phyloP scores from a whole-genome alignment of 23 red algal species.

The Gracilaria gracilis region DNA sequence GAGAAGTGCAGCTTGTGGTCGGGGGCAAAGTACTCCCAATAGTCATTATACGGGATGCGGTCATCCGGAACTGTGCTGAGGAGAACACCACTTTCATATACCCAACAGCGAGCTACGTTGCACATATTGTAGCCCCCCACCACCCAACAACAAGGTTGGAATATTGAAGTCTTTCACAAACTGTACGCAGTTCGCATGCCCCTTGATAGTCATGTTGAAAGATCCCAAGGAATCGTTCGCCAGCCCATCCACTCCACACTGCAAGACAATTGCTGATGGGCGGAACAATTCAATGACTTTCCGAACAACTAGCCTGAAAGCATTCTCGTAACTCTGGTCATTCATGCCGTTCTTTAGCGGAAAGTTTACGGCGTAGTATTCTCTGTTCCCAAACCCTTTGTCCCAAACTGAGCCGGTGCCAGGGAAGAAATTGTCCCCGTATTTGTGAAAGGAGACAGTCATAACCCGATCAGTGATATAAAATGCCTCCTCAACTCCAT shows the following conservation, averaged over 20 bases:
- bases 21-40: constrained; percentile 76
- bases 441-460: constrained; percentile 81
- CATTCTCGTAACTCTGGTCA: constrained; percentile 56
- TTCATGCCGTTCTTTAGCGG: constrained; percentile 74
- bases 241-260: constrained; percentile 73
- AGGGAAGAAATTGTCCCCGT: constrained; percentile 72
- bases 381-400: constrained; percentile 46
- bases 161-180: constrained; percentile 60
- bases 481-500: constrained; percentile 81
- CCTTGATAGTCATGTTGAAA: constrained; percentile 71
- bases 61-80: constrained; percentile 43
- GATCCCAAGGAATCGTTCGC: constrained; percentile 51
- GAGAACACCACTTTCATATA: constrained; percentile 60
- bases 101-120: constrained; percentile 78
- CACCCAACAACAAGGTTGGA: constrained; percentile 72
- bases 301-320: constrained; percentile 42
- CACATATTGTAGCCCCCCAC: constrained; percentile 81
- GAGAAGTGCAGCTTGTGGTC: constrained; percentile 61
- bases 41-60: constrained; percentile 74
- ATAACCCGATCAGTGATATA: constrained; percentile 74
- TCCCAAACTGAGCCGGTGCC: constrained; percentile 65
- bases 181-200: constrained; percentile 60
- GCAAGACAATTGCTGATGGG: constrained; percentile 62
- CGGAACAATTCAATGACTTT: constrained; percentile 74
- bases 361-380: constrained; percentile 71